phyloP scores from a whole-genome alignment of 2,329 filamentous ascomycete genomes.

The Aspergillus ochraceus region DNA sequence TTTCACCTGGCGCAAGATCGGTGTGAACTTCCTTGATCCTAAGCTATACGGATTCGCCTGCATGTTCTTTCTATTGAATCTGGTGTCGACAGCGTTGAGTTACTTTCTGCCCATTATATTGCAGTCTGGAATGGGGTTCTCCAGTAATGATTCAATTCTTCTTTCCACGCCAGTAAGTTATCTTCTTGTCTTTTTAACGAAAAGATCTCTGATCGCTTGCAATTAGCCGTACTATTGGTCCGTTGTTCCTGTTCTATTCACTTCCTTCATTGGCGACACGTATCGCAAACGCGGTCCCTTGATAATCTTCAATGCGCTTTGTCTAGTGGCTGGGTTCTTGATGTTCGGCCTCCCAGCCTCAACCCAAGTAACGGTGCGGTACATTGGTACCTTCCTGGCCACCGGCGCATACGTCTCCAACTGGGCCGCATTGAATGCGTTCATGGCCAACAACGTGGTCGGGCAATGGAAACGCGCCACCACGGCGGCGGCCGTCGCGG shows the following conservation, averaged over 20 bases:
- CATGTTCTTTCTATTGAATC: slow-evolving; percentile 66
- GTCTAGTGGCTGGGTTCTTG: slow-evolving; percentile 62
- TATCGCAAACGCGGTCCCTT: slow-evolving; percentile 62
- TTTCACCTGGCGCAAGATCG: slow-evolving; percentile 57
- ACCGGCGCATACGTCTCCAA: slow-evolving; percentile 69
- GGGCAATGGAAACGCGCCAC: slow-evolving; percentile 67
- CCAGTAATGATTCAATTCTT: slow-evolving; percentile 55
- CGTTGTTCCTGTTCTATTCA: slow-evolving; percentile 62
- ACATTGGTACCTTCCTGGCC: slow-evolving; percentile 64
- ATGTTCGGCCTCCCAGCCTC: slow-evolving; percentile 61
- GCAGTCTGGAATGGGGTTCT: slow-evolving; percentile 56
- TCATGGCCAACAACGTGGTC: slow-evolving; percentile 62
- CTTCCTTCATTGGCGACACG: slow-evolving; percentile 62
- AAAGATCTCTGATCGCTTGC: background rate
- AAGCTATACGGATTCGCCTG: slow-evolving; percentile 66
- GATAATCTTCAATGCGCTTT: slow-evolving; percentile 64
- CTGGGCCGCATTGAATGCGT: slow-evolving; percentile 66
- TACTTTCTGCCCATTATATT: slow-evolving; percentile 67
- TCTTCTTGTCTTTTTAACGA: background rate
- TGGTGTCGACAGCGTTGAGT: slow-evolving; percentile 64
- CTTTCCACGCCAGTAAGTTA: slow-evolving; percentile 58
- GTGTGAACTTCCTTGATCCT: slow-evolving; percentile 57
- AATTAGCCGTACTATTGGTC: slow-evolving; percentile 64
- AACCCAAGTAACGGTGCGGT: slow-evolving; percentile 60
- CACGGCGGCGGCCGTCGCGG: slow-evolving; percentile 60